phyloP scores from a whole-genome alignment of 495 filamentous ascomycete species.

The Physcia stellaris region DNA sequence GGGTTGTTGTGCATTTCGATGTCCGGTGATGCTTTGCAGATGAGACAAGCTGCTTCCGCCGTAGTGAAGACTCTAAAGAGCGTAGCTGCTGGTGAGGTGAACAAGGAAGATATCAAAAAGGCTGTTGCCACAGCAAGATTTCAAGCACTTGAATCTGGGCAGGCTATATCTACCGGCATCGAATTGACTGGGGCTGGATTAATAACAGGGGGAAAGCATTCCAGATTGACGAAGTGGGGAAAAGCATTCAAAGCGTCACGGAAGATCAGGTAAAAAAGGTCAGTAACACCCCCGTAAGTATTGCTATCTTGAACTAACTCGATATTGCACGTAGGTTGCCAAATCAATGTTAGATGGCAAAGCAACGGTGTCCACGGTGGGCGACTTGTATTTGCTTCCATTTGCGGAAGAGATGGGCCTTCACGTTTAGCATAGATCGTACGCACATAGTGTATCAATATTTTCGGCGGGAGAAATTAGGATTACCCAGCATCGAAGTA shows the following conservation, averaged over 20 bases:
- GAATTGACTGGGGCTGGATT: slow-evolving; percentile 64
- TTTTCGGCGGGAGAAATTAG: too few relatives aligned
- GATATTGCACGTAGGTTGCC: slow-evolving; percentile 43
- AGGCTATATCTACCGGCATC: slow-evolving; percentile 53
- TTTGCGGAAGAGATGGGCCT: slow-evolving; percentile 89
- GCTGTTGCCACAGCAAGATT: slow-evolving; percentile 89
- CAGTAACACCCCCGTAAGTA: slow-evolving; percentile 25
- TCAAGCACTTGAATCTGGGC: slow-evolving; percentile 70
- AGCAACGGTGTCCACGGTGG: slow-evolving; percentile 74
- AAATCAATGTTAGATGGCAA: slow-evolving; percentile 76
- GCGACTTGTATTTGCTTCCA: slow-evolving; percentile 77
- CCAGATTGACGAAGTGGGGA: slow-evolving; percentile 69
- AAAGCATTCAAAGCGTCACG: slow-evolving; percentile 67
- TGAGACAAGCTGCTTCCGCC: slow-evolving; percentile 46
- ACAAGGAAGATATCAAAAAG: slow-evolving; percentile 79
- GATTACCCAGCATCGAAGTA: too few relatives aligned
- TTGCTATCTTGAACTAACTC: neutral
- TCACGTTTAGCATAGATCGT: slow-evolving; percentile 88
- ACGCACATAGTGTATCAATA: too few relatives aligned
- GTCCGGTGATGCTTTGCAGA: slow-evolving; percentile 51
- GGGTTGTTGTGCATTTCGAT: slow-evolving; percentile 77
- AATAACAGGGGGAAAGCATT: slow-evolving; percentile 68
- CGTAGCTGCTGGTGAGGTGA: slow-evolving; percentile 57
- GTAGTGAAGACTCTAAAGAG: slow-evolving; percentile 68
- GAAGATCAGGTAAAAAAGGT: slow-evolving; percentile 78